phyloP scores from a whole-genome alignment of 1,284 basidiomycete species.

The Pulveroboletus sp. region DNA sequence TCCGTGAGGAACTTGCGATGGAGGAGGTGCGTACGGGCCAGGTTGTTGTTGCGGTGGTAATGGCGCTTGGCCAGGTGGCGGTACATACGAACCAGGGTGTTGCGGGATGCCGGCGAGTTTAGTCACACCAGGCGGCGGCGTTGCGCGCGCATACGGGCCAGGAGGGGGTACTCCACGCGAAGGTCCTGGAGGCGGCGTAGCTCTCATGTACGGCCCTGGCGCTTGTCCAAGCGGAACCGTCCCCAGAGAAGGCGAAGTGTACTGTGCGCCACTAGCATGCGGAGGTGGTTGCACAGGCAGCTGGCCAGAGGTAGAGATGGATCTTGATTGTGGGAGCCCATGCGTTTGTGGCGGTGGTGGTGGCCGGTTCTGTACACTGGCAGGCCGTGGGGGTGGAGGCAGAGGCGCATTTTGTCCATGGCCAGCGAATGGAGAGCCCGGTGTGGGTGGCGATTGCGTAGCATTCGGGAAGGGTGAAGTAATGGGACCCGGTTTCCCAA shows the following conservation, averaged over 20 bases:
- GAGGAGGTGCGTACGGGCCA: constrained; percentile 39
- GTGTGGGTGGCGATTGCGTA: constrained; percentile 47
- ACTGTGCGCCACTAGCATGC: constrained; percentile 46
- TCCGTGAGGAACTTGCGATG: constrained; percentile 20
- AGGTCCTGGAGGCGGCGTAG: constrained; percentile 42
- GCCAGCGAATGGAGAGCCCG: constrained; percentile 45
- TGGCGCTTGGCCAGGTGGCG: constrained; percentile 25
- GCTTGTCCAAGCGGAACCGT: constrained; percentile 33
- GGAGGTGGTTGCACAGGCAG: constrained; percentile 40
- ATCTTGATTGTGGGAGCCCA: constrained; percentile 39
- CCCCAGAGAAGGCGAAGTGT: constrained; percentile 40
- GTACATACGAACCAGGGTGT: constrained; percentile 36
- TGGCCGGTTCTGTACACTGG: constrained; percentile 53
- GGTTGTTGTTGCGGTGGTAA: constrained; percentile 39
- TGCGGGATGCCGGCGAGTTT: constrained; percentile 33
- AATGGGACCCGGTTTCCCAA: constrained; percentile 69
- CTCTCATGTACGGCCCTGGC: constrained; percentile 39
- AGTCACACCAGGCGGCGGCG: constrained; percentile 43
- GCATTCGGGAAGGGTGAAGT: constrained; percentile 88
- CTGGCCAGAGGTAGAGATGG: constrained; percentile 43
- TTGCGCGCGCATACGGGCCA: constrained; percentile 42
- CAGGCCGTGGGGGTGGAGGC: constrained; percentile 65
- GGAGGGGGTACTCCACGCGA: constrained; percentile 35
- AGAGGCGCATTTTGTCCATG: constrained; percentile 45
- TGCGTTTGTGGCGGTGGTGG: constrained; percentile 49